Evolutionary conservation across 441 rosid genomes (phyloP).

Genomic region (Viola pubescens): DNA sequence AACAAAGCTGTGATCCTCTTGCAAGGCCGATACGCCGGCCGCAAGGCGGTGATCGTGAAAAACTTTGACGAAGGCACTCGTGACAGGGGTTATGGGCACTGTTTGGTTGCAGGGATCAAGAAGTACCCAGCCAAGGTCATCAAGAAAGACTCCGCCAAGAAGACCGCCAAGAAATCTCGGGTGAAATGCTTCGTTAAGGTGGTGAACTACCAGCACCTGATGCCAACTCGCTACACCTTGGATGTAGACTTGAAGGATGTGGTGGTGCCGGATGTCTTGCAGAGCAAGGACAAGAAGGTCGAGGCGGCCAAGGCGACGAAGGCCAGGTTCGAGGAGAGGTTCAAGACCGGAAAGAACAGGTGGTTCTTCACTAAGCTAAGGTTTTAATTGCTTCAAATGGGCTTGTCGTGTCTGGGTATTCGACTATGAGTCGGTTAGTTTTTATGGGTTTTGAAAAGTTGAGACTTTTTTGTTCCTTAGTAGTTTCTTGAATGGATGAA

Average conservation of each 20-base stretch:
- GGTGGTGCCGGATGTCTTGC: slow-evolving; percentile 32
- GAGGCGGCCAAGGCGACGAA: slow-evolving; percentile 47
- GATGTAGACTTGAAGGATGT: slow-evolving; percentile 57
- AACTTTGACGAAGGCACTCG: slow-evolving; percentile 45
- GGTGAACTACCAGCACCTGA: slow-evolving; percentile 50
- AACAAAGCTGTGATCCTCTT: slow-evolving; percentile 56
- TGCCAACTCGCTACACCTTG: slow-evolving; percentile 57
- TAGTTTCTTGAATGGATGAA: no score
- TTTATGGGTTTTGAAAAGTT: no score
- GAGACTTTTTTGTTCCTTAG: no score
- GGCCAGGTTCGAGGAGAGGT: slow-evolving; percentile 50
- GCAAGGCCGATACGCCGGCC: slow-evolving; percentile 57
- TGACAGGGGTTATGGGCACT: slow-evolving; percentile 50
- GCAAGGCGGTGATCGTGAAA: slow-evolving; percentile 47
- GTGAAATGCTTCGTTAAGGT: slow-evolving; percentile 52
- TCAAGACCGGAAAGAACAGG: slow-evolving; percentile 57
- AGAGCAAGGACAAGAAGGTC: slow-evolving; percentile 48
- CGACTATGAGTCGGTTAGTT: no score
- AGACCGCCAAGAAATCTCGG: slow-evolving; percentile 56
- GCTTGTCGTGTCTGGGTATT: no score
- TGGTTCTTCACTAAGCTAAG: slow-evolving; percentile 69
- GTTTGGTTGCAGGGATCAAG: slow-evolving; percentile 48
- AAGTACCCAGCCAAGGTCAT: slow-evolving; percentile 65
- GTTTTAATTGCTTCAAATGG: slow-evolving; percentile 21
- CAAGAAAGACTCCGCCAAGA: slow-evolving; percentile 54